Conservation (phyloP, 202 grass and related monocot genomes). For the Panicum virgatum region DNA sequence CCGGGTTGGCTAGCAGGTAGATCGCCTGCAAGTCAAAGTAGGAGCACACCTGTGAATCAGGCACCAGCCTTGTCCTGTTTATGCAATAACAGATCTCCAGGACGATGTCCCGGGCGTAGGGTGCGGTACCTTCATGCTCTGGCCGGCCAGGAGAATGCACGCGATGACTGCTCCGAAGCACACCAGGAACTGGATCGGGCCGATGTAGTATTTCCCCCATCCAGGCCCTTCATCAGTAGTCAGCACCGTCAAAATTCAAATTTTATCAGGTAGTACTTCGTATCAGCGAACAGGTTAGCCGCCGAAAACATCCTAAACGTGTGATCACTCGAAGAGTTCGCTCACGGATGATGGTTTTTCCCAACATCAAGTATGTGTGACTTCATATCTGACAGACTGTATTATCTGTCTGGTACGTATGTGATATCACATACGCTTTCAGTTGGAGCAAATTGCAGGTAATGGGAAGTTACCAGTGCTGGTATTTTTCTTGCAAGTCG, state of each 20-base stretch:
- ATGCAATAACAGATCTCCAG: background rate
- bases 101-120: background rate
- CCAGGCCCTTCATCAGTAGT: slow-evolving; percentile 50
- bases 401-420: no score
- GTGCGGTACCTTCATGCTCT: slow-evolving; percentile 80
- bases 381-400: background rate
- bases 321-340: background rate
- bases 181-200: slow-evolving; percentile 85
- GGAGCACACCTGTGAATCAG: background rate
- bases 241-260: background rate
- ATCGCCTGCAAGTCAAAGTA: slow-evolving; percentile 55
- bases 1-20: slow-evolving; percentile 66
- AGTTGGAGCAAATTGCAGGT: background rate
- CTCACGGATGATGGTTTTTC: background rate
- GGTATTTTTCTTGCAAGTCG: background rate
- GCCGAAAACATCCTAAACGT: background rate
- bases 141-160: slow-evolving; percentile 66
- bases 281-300: background rate
- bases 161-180: slow-evolving; percentile 81
- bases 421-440: background rate
- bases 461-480: background rate
- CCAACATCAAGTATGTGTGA: background rate
- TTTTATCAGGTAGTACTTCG: background rate
- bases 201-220: slow-evolving; percentile 79
- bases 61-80: background rate